Evolutionary conservation across 2,329 filamentous ascomycete species (phyloP).

Genomic region (Aspergillus piperis): DNA sequence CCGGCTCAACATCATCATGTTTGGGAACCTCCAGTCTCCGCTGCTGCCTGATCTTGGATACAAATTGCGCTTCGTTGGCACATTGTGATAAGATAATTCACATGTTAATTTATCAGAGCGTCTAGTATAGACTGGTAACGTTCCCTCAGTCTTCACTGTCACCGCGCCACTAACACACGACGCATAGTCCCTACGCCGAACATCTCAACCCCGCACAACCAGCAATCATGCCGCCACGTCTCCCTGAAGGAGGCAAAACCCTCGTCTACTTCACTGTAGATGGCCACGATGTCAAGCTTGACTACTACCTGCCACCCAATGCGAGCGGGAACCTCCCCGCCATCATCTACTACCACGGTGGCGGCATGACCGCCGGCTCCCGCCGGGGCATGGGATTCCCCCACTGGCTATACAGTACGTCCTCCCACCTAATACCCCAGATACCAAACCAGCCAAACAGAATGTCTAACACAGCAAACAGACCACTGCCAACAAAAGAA

Average conservation of each 20-base stretch:
- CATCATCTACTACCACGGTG: slow-evolving; percentile 26
- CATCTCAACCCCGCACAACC: background rate
- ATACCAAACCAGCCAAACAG: background rate
- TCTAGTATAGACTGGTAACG: background rate
- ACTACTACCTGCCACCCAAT: slow-evolving; percentile 20
- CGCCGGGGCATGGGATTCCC: slow-evolving; percentile 15
- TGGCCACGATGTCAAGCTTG: slow-evolving; percentile 23
- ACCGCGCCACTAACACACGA: background rate
- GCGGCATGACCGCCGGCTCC: slow-evolving; percentile 27
- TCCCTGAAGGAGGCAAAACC: slow-evolving; percentile 9
- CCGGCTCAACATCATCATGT: background rate
- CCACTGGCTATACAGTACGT: slow-evolving; percentile 22
- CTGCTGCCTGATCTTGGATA: background rate
- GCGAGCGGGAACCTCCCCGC: slow-evolving; percentile 18
- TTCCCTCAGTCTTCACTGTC: background rate
- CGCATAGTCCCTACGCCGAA: background rate
- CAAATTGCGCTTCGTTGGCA: background rate
- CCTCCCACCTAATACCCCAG: no score
- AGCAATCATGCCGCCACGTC: background rate
- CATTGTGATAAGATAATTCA: fast-evolving
- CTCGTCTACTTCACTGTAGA: slow-evolving; percentile 22
- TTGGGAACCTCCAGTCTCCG: background rate
- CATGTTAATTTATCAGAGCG: background rate
- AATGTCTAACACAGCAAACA: background rate
- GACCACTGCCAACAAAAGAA: slow-evolving; percentile 22